Base-by-base conservation (phyloP, 2,329 filamentous ascomycete species). In the Colletotrichum musae region DNA sequence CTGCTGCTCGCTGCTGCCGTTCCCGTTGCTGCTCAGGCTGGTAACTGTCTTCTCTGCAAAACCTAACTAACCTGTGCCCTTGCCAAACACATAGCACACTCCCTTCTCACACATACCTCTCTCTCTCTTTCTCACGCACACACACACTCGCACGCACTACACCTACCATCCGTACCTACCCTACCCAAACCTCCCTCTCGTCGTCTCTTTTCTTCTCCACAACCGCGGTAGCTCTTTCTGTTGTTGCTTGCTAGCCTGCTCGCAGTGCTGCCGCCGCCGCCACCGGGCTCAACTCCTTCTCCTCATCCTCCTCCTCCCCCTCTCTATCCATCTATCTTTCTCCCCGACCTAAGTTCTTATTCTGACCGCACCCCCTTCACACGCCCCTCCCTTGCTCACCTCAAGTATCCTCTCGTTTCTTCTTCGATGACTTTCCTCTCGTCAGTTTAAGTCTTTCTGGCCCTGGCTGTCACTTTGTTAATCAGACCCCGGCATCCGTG, bases 381-480 rank as follows among this genome's bases (percentile, higher is more conserved):
- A 69, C 68, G 36, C 66, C 66, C 61, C 60, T 61, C 56, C 59
- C 59, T 57, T 64, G 43, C 54, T 65, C 56, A 18, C 45, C 58
- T 63, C 53, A 58, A 60, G 39, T 58, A 45, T 69, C 52, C 41
- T 64, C 68, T 64, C 60, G 53, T 69, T 70, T 63, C 69, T 70
- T 68, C 51, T 68, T 70, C 63, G 58, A 68, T 54, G 68, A 68
- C 66, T 60, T 70, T 64, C 32, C 66, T 70, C 69, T 71, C 56
- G 43, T 61, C 62, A 41, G 67, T 61, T 67, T 56, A 70, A 70
- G 67, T 68, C 64, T 54, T 21, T 56, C 51, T 57, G 67, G 50
- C 43, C 61, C 61, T 58, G 64, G 56, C 70, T 72, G 70, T 72
- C 70, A 71, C 70, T 64, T 71, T 72, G 70, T 69, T 72, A 72